These are phyloP conservation scores for Phellopilus nigrolimitatus DNA, from an alignment of 1,284 basidiomycete genomes.

Conservation along the genomic window DNA sequence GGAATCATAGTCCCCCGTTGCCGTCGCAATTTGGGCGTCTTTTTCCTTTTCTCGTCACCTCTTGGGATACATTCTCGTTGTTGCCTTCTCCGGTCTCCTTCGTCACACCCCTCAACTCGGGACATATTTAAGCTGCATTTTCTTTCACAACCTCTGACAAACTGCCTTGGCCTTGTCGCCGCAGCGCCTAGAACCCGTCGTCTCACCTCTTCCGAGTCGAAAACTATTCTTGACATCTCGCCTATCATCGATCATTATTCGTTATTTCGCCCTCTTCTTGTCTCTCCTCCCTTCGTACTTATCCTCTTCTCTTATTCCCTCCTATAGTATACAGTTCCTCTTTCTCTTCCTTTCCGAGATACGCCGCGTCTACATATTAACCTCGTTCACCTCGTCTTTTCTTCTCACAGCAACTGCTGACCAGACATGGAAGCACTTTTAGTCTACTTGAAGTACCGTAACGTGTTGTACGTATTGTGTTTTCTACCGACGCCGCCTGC, in stretches of 20 bases:
- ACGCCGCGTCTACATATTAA: background rate
- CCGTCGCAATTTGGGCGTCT: background rate
- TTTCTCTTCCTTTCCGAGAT: background rate
- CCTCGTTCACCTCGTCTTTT: background rate
- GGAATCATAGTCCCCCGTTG: background rate
- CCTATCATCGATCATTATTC: conserved; percentile 7
- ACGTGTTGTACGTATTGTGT: background rate
- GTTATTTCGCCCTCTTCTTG: conserved; percentile 5
- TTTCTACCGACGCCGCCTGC: background rate
- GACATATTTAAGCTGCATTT: background rate
- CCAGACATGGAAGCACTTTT: background rate
- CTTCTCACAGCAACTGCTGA: background rate
- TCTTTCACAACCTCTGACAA: background rate
- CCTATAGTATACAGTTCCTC: background rate
- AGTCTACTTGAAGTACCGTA: background rate
- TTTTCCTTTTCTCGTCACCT: background rate
- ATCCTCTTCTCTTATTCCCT: background rate
- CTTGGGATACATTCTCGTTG: background rate
- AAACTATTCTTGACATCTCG: background rate
- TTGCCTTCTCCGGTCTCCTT: background rate
- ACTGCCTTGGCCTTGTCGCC: background rate
- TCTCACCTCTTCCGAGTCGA: background rate
- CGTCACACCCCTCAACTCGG: background rate
- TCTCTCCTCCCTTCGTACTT: background rate
- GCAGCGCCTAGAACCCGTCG: no score